phyloP scores from a whole-genome alignment of 2,329 filamentous ascomycete species.

The Colletotrichum lupini region DNA sequence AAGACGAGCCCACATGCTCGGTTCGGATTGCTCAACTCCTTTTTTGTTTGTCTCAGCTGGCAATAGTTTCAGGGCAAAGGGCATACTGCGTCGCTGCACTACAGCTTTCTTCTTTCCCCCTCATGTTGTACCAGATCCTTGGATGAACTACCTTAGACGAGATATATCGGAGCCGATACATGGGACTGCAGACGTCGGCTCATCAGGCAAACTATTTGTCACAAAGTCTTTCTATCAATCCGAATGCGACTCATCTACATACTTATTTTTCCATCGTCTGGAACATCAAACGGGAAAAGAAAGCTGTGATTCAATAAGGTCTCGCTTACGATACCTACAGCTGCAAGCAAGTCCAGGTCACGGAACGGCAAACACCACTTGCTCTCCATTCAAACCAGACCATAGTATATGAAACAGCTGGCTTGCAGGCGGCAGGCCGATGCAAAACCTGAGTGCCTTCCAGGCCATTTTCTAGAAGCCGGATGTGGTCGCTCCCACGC shows the following conservation, averaged over 20 bases:
- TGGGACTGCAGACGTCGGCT: background rate
- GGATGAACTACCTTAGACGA: background rate
- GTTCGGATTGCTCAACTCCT: background rate
- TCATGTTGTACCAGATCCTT: background rate
- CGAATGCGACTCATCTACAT: background rate
- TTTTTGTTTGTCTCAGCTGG: background rate
- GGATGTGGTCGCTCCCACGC: background rate
- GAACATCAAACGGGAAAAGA: background rate
- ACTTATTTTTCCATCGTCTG: background rate
- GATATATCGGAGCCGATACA: background rate
- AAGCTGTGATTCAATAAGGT: background rate
- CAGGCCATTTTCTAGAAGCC: conserved; percentile 9
- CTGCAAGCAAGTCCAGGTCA: background rate
- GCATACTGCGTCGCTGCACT: background rate
- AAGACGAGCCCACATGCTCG: background rate
- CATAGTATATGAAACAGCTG: background rate
- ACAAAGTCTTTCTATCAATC: background rate
- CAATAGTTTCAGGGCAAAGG: background rate
- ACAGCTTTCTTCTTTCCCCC: background rate
- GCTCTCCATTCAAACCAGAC: background rate
- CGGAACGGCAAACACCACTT: background rate
- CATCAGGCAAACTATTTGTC: background rate
- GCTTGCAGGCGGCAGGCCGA: background rate
- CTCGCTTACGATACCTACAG: background rate
- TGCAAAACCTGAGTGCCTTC: background rate